Evolutionary conservation across 208 protist species (phyloP), one percentile per base, ranked within the genome.

Genomic region (Trypanosoma melophagium): DNA sequence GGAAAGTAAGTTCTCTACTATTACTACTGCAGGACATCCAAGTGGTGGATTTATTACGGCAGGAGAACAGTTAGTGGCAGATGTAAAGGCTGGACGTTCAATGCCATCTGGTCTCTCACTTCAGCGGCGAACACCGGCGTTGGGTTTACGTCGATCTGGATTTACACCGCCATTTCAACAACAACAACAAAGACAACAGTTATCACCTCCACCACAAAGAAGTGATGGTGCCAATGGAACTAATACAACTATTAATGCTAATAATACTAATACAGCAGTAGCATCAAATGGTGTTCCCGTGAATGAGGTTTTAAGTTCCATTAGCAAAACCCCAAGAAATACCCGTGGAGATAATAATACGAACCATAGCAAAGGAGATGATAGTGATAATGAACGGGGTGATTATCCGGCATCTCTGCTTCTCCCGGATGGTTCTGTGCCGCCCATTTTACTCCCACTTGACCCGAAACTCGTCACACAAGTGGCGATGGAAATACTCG

Each of bases 401-500:
- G 64, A 81, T 17, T 92, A 78, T 65, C 86, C 83, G 12, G 66
- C 83, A 21, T 83, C 74, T 13, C 70, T 92, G 53, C 76, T 92
- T 60, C 78, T 84, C 41, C 78, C 83, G 12, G 86, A 92, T 66
- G 86, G 86, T 19, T 76, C 74, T n/a, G 83, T 92, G 54, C 86
- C 86, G 19, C 69, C 74, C 12, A 77, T 86, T 22, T 69, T 92
- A 8, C 69, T 51, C 41, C 80, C 83, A 3, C 83, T 92, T 21
- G 87, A 93, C 56, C 76, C 87, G 40, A 84, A 83, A 69, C 80
- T 93, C 42, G 84, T 93, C 28, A 66, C 77, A 22, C 80, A 88
- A 66, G 83, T 93, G 0, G 82, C 82, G 66, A 77, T 80, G 72
- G 87, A 93, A 49, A 93, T 93, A 13, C 51, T 93, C 8, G 84